These are phyloP conservation scores for Rehmannia glutinosa DNA, from an alignment of 257 asterid genomes.

Conservation along the genomic window DNA sequence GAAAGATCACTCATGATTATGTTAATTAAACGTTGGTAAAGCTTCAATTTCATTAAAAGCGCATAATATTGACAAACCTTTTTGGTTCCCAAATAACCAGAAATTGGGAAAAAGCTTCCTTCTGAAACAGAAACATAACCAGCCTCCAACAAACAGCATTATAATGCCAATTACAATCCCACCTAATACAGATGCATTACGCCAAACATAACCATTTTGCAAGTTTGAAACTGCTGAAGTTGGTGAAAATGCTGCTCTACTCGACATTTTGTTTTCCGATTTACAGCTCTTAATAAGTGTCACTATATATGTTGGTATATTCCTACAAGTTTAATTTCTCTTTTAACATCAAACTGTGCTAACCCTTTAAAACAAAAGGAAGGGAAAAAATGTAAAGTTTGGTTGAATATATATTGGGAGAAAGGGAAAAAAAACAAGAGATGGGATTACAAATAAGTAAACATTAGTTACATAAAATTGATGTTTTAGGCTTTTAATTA, in stretches of 20 bases:
- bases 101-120: slow-evolving; percentile 36
- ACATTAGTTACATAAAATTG: too few relatives aligned
- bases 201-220: slow-evolving; percentile 7
- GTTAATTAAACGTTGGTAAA: neutral
- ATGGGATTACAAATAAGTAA: too few relatives aligned
- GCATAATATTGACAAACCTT: slow-evolving; percentile 33
- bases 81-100: slow-evolving; percentile 24
- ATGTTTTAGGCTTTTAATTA: too few relatives aligned
- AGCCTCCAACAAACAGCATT: slow-evolving; percentile 28
- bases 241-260: slow-evolving; percentile 10
- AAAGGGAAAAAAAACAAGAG: too few relatives aligned
- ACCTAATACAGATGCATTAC: slow-evolving; percentile 26
- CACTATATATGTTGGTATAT: neutral
- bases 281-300: neutral
- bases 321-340: neutral
- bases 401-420: too few relatives aligned
- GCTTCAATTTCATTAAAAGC: neutral
- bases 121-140: slow-evolving; percentile 43
- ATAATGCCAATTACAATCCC: slow-evolving; percentile 32
- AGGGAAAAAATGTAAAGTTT: too few relatives aligned
- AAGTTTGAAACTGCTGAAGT: slow-evolving; percentile 20
- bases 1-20: too few relatives aligned
- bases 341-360: neutral
- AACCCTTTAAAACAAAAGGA: too few relatives aligned
- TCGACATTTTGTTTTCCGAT: slow-evolving; percentile 5